Evolutionary conservation across 192 early-diverging fungal genomes (phyloP).

Genomic region (Coemansia sp.): DNA sequence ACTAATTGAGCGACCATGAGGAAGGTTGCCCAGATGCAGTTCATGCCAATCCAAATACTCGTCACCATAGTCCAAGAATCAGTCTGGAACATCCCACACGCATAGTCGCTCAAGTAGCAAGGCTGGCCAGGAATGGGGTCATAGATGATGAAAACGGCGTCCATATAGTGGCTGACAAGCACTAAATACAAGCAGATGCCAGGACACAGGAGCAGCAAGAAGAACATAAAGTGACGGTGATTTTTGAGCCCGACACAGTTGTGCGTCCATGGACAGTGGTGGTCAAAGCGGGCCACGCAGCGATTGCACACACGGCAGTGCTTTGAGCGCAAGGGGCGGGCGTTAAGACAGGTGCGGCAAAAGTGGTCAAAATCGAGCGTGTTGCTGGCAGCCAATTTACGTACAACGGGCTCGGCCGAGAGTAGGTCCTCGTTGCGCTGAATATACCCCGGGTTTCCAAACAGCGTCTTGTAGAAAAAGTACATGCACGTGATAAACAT

Average conservation of each 20-base stretch:
- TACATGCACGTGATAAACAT: conserved; percentile 64
- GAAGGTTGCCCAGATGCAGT: conserved; percentile 80
- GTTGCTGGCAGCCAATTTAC: conserved; percentile 64
- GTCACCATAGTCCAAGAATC: conserved; percentile 72
- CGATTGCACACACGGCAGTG: conserved; percentile 92
- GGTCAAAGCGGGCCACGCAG: conserved; percentile 93
- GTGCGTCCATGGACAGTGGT: conserved; percentile 97
- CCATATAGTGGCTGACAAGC: conserved; percentile 62
- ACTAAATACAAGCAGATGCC: conserved; percentile 61
- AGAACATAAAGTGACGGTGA: conserved; percentile 85
- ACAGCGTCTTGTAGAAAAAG: conserved; percentile 72
- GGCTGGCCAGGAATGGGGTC: conserved; percentile 55
- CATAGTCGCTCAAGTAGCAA: conserved; percentile 57
- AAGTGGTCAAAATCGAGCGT: conserved; percentile 75
- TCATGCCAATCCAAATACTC: conserved; percentile 71
- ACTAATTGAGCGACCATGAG: conserved; percentile 71
- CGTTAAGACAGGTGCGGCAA: conserved; percentile 80
- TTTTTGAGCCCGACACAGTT: conserved; percentile 92
- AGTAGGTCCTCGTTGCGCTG: conserved; percentile 50
- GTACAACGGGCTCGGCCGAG: conserved; percentile 31
- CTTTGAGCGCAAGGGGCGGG: conserved; percentile 86
- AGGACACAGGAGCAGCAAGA: conserved; percentile 63
- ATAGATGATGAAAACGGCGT: conserved; percentile 51
- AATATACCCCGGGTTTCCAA: conserved; percentile 79
- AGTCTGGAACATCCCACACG: conserved; percentile 74